Evolutionary conservation across 2,329 filamentous ascomycete genomes (phyloP), one percentile per base, ranked within the genome.

Genomic region (Aspergillus uvarum): DNA sequence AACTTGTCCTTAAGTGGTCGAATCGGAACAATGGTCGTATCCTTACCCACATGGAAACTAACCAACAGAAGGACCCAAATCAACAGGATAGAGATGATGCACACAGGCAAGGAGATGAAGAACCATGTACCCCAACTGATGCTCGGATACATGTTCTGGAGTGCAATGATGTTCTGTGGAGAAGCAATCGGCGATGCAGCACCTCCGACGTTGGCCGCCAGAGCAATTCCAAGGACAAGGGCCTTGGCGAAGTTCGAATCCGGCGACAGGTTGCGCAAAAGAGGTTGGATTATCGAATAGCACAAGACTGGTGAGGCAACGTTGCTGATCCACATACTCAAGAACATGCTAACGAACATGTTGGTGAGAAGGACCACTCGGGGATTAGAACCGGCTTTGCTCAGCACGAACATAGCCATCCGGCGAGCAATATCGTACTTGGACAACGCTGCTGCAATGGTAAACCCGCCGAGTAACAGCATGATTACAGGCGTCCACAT

Each of bases 401-500:
- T 96, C 35, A 99, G 83, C 29, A 99, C 91, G 70, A 98, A 92
- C 1, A 94, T 97, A 2, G 95, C 95, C 79, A 99, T 92, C 72
- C 95, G 89, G 78, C 98, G 97, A 62, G 96, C 95, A 70, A 99
- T 98, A 67, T 93, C 95, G 77, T 96, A 96, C 76, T 99, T 99
- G 52, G 92, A 96, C 58, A 99, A 79, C 0, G 95, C 96, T 0
- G 95, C 95, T 10, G 95, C 95, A 56, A 99, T 89, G 2, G 95
- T 96, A 72, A 99, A 99, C 32, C 95, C 95, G 67, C 95, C 95
- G 0, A 99, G 87, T 22, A 99, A 82, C 16, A 99, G 86, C 95
- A 99, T 98, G 67, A 99, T 99, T 58, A 99, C 95, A 0, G 95
- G 94, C 3, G 94, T 97, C 95, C 95, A 99, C 95, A 99, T 99